Percentiles rank a stretch among this genome's conserved stretches.
phyloP scores from a whole-genome alignment of 2,329 filamentous ascomycete species.

The Grosmannia huntii region DNA sequence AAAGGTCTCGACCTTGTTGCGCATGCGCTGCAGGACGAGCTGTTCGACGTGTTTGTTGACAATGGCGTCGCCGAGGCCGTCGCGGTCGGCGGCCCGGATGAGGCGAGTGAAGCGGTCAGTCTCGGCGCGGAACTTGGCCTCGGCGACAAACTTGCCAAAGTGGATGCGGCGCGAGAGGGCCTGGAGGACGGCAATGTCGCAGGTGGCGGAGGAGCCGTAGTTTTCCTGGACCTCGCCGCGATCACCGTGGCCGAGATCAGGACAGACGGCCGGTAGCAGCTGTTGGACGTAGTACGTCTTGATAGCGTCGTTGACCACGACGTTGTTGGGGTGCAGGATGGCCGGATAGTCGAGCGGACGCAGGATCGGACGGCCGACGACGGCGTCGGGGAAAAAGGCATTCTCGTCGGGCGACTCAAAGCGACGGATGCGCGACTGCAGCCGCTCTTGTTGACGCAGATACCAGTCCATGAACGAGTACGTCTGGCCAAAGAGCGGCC shows the following conservation, averaged over 20 bases:
- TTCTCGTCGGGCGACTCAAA: conserved; percentile 96
- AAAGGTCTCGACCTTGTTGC: conserved; percentile 85
- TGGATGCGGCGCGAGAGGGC: conserved; percentile 83
- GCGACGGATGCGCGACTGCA: conserved; percentile 86
- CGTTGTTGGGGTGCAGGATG: conserved; percentile 76
- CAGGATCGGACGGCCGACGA: conserved; percentile 65
- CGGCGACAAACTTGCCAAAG: conserved; percentile 97
- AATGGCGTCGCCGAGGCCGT: conserved; percentile 79
- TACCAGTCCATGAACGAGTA: conserved; percentile 92
- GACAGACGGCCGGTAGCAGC: conserved; percentile 74
- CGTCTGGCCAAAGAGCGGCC: conserved; percentile 19
- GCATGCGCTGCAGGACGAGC: conserved; percentile 76
- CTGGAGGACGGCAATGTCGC: conserved; percentile 82
- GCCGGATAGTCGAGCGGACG: conserved; percentile 75
- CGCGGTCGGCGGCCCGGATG: conserved; percentile 68
- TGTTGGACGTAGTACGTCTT: conserved; percentile 72
- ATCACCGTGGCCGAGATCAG: conserved; percentile 64
- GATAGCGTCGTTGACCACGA: conserved; percentile 82
- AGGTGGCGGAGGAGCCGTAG: conserved; percentile 84
- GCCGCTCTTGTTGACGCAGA: conserved; percentile 73
- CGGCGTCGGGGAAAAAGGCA: conserved; percentile 79
- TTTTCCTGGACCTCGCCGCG: conserved; percentile 82
- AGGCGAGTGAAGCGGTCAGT: conserved; percentile 66
- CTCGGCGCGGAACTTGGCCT: conserved; percentile 84
- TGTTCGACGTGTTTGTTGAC: conserved; percentile 81